Base-by-base conservation (phyloP, 2,329 filamentous ascomycete genomes). In the Paecilomyces variotii region DNA sequence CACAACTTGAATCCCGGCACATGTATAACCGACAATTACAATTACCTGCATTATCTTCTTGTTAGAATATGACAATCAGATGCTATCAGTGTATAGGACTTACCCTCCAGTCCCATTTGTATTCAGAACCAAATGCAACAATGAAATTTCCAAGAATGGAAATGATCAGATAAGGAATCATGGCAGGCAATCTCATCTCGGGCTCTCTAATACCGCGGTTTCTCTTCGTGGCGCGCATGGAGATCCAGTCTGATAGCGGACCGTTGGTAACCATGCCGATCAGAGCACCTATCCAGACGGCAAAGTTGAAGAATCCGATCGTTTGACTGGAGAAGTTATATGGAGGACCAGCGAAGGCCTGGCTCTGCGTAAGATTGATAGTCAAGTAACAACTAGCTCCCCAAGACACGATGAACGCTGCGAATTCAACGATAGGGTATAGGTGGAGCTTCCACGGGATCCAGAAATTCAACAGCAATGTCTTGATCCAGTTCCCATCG, bases 371-470 rank as follows among this genome's bases (percentile, higher is more conserved):
- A n/a, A 87, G 74, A 69, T 87, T 87, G 65, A 87, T 65, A 2
- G 80, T 81, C 53, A 87, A 72, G 70, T 86, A 85, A 25, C 73
- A 79, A 50, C 77, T 81, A 57, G 82, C 83, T 7, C 77, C 78
- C 82, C 83, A 87, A 26, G 80, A 83, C 5, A 86, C 82, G 27
- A 85, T 79, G 63, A 87, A 87, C 14, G 82, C 78, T 0, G 84
- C 77, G 59, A 85, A 84, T 61, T 86, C 79, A 50, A 87, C 80
- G 59, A 87, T 87, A 0, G 85, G 85, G 68, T 84, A 87, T 0
- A 77, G 63, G 66, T 85, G 81, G 0, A 87, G 74, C 63, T 86
- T 84, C 79, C 82, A 85, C 0, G 85, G 85, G 6, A 83, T 77
- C 79, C 80, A 85, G 25, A 87, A 74, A 63, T 84, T 82, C 30